A percentile compares a stretch with the other conserved stretches of the same genome.
Conservation (phyloP, 164 flowering plant species). For the Vitis labrusca region DNA sequence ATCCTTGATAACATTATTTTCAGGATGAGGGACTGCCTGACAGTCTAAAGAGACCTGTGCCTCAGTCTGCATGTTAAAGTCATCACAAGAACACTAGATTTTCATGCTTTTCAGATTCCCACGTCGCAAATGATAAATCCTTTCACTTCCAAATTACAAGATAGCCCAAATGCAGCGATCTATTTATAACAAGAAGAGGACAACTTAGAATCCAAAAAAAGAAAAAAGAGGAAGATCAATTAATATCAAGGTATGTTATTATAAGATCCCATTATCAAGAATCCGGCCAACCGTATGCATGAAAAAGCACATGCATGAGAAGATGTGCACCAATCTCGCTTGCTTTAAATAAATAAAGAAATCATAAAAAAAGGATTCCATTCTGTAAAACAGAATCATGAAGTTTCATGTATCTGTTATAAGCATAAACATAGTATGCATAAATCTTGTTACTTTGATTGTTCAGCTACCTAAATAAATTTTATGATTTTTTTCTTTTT, state of each 20-base stretch:
- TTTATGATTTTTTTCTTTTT: too few relatives aligned
- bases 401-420: too few relatives aligned
- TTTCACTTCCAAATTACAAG: conserved; percentile 1
- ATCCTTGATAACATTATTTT: conserved; percentile 20
- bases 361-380: too few relatives aligned
- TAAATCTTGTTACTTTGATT: too few relatives aligned
- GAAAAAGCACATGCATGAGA: background rate
- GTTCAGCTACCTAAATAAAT: too few relatives aligned
- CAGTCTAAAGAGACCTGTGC: conserved; percentile 23
- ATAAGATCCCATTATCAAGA: background rate
- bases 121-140: background rate
- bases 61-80: conserved; percentile 30
- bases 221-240: background rate
- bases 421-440: too few relatives aligned
- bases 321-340: too few relatives aligned
- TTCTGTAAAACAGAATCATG: too few relatives aligned
- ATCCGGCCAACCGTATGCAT: background rate
- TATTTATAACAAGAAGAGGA: background rate
- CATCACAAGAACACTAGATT: conserved; percentile 13
- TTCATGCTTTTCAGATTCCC: conserved; percentile 11
- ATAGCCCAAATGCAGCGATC: conserved; percentile 3
- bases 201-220: background rate
- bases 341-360: too few relatives aligned
- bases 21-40: conserved; percentile 21
- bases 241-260: too few relatives aligned